These are phyloP conservation scores for Penicillium sp. DNA, from an alignment of 2,329 filamentous ascomycete species.

Conservation along the genomic window DNA sequence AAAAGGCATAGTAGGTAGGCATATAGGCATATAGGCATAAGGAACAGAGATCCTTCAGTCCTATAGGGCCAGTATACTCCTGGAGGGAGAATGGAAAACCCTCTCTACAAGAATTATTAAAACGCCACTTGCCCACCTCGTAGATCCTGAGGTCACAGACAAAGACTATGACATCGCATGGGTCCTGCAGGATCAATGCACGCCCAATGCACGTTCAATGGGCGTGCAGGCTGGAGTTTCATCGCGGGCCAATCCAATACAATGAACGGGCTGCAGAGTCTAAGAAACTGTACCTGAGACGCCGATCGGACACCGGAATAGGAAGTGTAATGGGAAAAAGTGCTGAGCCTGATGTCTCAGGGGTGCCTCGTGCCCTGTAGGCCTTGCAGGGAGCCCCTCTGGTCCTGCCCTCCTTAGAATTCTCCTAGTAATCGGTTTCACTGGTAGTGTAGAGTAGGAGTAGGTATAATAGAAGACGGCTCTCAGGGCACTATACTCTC, in stretches of 20 bases:
- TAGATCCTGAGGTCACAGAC: background rate
- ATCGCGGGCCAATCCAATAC: constrained; percentile 8
- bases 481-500: background rate
- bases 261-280: constrained; percentile 7
- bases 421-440: constrained; percentile 16
- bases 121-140: constrained; percentile 7
- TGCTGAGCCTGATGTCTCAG: constrained; percentile 16
- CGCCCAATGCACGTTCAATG: background rate
- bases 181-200: background rate
- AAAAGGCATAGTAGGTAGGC: background rate
- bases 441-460: constrained; percentile 9
- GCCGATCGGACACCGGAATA: constrained; percentile 6
- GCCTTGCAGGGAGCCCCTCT: constrained; percentile 10
- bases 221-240: constrained; percentile 4
- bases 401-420: constrained; percentile 7
- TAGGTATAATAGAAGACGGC: constrained; percentile 16
- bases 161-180: background rate
- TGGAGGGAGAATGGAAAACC: constrained; percentile 5
- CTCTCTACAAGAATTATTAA: constrained; percentile 17
- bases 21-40: background rate
- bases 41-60: background rate
- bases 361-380: constrained; percentile 20
- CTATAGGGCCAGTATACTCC: constrained; percentile 13
- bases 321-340: constrained; percentile 17
- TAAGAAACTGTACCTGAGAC: background rate